These are phyloP conservation scores for Chrysoporthe cubensis DNA, from an alignment of 2,329 filamentous ascomycete genomes.

Conservation along the genomic window DNA sequence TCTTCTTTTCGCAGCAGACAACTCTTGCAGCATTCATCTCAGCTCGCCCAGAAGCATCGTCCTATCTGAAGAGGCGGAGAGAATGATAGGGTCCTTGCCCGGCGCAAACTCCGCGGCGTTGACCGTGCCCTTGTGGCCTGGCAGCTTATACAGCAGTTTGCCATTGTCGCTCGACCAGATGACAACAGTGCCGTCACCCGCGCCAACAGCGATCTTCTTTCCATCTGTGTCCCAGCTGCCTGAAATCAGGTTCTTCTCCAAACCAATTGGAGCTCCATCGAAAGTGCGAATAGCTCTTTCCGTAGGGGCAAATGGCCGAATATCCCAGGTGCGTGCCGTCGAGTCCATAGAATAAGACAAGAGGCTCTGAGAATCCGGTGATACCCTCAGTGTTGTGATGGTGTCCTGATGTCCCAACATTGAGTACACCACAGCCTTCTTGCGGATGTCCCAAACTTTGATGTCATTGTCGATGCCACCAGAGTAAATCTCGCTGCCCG, in stretches of 20 bases:
- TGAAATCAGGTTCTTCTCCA: conserved; percentile 89
- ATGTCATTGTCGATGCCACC: conserved; percentile 98
- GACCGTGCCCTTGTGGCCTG: conserved; percentile 92
- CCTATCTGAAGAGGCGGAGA: conserved; percentile 88
- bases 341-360: conserved; percentile 94
- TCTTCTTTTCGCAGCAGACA: background rate
- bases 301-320: conserved; percentile 88
- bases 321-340: conserved; percentile 93
- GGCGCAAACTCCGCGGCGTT: conserved; percentile 94
- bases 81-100: conserved; percentile 79
- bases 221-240: conserved; percentile 90
- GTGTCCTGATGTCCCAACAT: conserved; percentile 92
- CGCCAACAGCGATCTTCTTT: conserved; percentile 84
- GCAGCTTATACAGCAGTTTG: conserved; percentile 91
- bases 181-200: conserved; percentile 87
- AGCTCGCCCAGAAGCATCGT: conserved; percentile 84
- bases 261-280: conserved; percentile 83
- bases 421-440: conserved; percentile 84
- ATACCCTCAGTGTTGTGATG: conserved; percentile 86
- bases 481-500: conserved; percentile 92
- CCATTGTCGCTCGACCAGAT: conserved; percentile 90
- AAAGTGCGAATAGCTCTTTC: conserved; percentile 86
- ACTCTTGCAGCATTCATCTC: conserved; percentile 51
- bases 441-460: conserved; percentile 94
- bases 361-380: conserved; percentile 87